These are phyloP conservation scores for Suillus decipiens DNA, from an alignment of 768 basidiomycete species.

Conservation along the genomic window DNA sequence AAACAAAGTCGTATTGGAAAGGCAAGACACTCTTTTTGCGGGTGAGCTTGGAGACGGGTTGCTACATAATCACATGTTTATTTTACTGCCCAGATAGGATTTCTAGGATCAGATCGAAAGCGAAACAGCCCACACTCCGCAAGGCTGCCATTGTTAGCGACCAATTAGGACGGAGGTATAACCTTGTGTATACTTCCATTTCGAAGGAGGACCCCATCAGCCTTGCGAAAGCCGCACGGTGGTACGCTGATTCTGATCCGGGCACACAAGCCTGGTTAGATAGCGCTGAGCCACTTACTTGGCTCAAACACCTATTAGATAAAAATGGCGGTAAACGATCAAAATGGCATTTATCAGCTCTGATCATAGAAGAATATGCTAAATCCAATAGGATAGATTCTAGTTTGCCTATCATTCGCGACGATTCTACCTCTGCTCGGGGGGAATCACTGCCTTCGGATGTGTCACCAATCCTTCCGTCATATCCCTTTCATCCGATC, in stretches of 20 bases:
- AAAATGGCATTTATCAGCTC: slow-evolving; percentile 67
- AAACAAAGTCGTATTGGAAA: slow-evolving; percentile 48
- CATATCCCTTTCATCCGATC: slow-evolving; percentile 11
- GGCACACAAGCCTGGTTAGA: slow-evolving; percentile 56
- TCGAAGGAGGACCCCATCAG: slow-evolving; percentile 39
- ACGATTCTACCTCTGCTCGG: slow-evolving; percentile 30
- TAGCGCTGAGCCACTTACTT: slow-evolving; percentile 67
- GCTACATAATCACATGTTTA: background rate
- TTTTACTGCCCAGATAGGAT: slow-evolving; percentile 51
- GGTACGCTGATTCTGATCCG: slow-evolving; percentile 57
- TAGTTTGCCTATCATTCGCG: slow-evolving; percentile 47
- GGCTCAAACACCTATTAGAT: slow-evolving; percentile 68
- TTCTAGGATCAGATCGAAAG: slow-evolving; percentile 48
- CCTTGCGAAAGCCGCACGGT: slow-evolving; percentile 53
- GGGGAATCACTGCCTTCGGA: slow-evolving; percentile 10
- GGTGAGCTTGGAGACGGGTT: slow-evolving; percentile 40
- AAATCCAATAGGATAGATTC: slow-evolving; percentile 38
- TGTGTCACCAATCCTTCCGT: slow-evolving; percentile 12
- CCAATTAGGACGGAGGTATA: slow-evolving; percentile 68
- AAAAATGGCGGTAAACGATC: slow-evolving; percentile 44
- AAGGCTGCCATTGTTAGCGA: slow-evolving; percentile 66
- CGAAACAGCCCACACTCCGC: slow-evolving; percentile 54
- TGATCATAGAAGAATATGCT: slow-evolving; percentile 67
- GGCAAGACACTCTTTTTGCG: slow-evolving; percentile 58
- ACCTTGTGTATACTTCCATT: slow-evolving; percentile 46